Evolutionary conservation across 441 rosid genomes (phyloP).

Genomic region (Gossypium trilobum): DNA sequence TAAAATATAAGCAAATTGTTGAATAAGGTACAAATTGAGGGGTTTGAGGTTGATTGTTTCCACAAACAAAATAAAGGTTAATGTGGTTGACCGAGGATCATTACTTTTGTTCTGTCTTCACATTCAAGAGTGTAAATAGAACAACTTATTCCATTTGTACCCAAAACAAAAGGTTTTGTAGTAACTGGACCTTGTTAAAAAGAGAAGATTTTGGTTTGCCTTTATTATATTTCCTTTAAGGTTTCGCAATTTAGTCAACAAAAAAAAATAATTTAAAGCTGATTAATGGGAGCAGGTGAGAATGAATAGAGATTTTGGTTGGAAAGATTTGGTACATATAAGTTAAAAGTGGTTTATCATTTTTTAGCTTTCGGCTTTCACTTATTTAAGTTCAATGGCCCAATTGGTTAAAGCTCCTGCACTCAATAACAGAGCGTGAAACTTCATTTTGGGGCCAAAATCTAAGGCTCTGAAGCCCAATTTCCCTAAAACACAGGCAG

Average conservation of each 20-base stretch:
- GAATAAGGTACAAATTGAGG: neutral
- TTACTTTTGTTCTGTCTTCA: neutral
- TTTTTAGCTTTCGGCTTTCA: no score
- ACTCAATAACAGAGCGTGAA: neutral
- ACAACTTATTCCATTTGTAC: neutral
- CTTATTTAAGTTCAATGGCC: neutral
- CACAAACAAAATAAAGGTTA: neutral
- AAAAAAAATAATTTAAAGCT: neutral
- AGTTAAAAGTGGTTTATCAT: no score
- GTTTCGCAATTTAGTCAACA: conserved; percentile 6
- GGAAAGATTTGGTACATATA: neutral
- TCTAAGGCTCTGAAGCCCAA: neutral
- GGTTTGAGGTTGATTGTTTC: neutral
- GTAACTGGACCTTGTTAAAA: neutral
- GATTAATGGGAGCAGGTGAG: conserved; percentile 17
- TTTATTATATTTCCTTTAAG: neutral
- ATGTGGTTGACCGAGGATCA: neutral
- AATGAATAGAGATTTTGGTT: neutral
- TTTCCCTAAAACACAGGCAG: neutral
- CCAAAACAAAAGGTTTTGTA: neutral
- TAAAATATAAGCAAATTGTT: neutral
- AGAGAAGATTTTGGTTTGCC: neutral
- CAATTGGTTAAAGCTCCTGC: neutral
- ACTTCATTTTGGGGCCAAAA: neutral
- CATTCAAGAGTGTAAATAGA: neutral